A percentile compares a stretch with the other conserved stretches of the same genome.
phyloP scores from a whole-genome alignment of 2,329 filamentous ascomycete genomes.

The Lachnellula willkommii region DNA sequence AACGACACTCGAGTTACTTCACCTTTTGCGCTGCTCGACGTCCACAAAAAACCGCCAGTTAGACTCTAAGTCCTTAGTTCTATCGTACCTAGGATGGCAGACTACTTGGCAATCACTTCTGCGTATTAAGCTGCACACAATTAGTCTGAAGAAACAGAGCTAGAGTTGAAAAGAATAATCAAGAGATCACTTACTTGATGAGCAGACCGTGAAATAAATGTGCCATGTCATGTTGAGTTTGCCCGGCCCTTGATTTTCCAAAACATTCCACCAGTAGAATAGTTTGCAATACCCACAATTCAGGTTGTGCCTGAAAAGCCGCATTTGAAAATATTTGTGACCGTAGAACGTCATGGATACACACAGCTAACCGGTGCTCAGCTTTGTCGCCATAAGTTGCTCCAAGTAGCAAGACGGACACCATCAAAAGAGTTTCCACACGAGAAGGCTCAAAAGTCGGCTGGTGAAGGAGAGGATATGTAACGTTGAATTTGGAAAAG shows the following conservation, averaged over 20 bases:
- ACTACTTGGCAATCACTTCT: slow-evolving; percentile 47
- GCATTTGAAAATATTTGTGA: slow-evolving; percentile 54
- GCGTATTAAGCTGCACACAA: slow-evolving; percentile 37
- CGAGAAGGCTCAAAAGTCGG: slow-evolving; percentile 49
- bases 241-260: slow-evolving; percentile 57
- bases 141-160: not conserved
- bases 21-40: slow-evolving; percentile 54
- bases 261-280: slow-evolving; percentile 60
- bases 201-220: slow-evolving; percentile 54
- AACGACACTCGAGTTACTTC: slow-evolving; percentile 1
- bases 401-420: slow-evolving; percentile 53
- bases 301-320: slow-evolving; percentile 52
- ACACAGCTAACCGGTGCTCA: slow-evolving; percentile 54
- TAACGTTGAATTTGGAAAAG: slow-evolving; percentile 55
- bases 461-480: slow-evolving; percentile 55
- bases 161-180: not conserved
- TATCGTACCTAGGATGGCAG: slow-evolving; percentile 33
- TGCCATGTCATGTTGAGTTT: slow-evolving; percentile 58
- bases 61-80: slow-evolving; percentile 38
- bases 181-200: slow-evolving; percentile 37
- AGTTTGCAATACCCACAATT: slow-evolving; percentile 56
- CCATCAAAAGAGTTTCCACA: slow-evolving; percentile 47
- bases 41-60: slow-evolving; percentile 51
- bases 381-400: slow-evolving; percentile 56
- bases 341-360: slow-evolving; percentile 55